These are phyloP conservation scores for Podospora conica DNA, from an alignment of 495 filamentous ascomycete genomes.

Conservation along the genomic window DNA sequence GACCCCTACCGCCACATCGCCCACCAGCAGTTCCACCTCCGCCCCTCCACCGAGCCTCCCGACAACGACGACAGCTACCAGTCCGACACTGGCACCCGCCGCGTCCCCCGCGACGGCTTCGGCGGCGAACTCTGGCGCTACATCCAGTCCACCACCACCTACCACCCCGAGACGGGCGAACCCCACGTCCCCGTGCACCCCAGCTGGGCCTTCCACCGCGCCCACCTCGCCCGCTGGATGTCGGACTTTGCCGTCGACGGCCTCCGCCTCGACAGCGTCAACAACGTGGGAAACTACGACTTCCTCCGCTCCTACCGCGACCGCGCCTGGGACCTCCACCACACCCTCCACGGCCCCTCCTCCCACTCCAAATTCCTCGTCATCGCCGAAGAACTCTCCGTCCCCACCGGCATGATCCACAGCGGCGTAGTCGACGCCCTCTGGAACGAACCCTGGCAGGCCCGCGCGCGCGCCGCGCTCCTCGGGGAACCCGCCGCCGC, in stretches of 20 bases:
- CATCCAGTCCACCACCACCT: conserved; percentile 14
- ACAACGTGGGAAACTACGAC: conserved; percentile 30
- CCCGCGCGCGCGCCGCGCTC: conserved; percentile 17
- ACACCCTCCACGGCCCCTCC: conserved; percentile 7
- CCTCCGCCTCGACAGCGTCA: conserved; percentile 28
- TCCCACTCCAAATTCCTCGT: conserved; percentile 25
- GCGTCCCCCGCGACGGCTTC: conserved; percentile 19
- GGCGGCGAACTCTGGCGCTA: conserved; percentile 26
- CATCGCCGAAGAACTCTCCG: conserved; percentile 29
- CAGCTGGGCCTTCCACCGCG: conserved; percentile 24
- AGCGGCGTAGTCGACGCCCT: conserved; percentile 22
- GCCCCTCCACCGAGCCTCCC: conserved; percentile 12
- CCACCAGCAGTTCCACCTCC: conserved; percentile 23
- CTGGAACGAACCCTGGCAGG: conserved; percentile 30
- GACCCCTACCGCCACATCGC: conserved; percentile 27
- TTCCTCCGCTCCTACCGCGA: conserved; percentile 28
- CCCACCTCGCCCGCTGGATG: conserved; percentile 30
- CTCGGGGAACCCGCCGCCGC: conserved; percentile 13
- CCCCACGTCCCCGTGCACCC: conserved; percentile 15
- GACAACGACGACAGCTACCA: conserved; percentile 27
- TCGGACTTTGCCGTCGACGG: conserved; percentile 26
- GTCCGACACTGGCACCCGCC: conserved; percentile 10
- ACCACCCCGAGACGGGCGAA: conserved; percentile 21
- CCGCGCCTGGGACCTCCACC: conserved; percentile 23
- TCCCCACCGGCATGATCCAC: conserved; percentile 22